These are phyloP conservation scores for Phylloporus sp. DNA, from an alignment of 1,284 basidiomycete species.

Conservation along the genomic window DNA sequence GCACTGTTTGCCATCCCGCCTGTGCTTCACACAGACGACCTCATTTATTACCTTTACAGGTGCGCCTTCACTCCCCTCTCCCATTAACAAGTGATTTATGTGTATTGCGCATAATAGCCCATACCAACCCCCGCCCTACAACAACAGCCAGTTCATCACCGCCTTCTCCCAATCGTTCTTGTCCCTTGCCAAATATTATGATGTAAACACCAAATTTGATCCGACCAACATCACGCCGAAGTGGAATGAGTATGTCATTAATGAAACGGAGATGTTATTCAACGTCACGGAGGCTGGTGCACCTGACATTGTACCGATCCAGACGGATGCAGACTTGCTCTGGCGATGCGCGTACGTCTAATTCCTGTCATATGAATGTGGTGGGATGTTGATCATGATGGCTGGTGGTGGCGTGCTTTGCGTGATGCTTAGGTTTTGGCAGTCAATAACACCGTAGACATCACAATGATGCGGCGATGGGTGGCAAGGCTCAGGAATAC, in stretches of 20 bases:
- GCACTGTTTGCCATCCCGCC: not conserved
- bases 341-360: conserved; percentile 36
- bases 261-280: conserved; percentile 40
- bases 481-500: no score
- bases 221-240: conserved; percentile 33
- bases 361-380: not conserved
- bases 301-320: conserved; percentile 21
- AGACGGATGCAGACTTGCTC: conserved; percentile 24
- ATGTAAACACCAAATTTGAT: conserved; percentile 32
- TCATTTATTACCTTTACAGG: not conserved
- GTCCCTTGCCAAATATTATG: conserved; percentile 24
- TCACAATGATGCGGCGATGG: not conserved
- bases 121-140: conserved; percentile 16
- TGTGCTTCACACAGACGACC: not conserved
- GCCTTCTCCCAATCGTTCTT: conserved; percentile 39
- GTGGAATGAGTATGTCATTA: conserved; percentile 27
- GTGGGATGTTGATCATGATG: not conserved
- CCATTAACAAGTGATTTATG: not conserved
- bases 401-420: no score
- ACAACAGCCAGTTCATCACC: conserved; percentile 30
- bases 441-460: not conserved
- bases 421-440: not conserved
- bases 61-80: not conserved
- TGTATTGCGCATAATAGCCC: conserved; percentile 5
- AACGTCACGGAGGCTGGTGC: conserved; percentile 27